Evolutionary conservation across 2,329 filamentous ascomycete genomes (phyloP).

Genomic region (Fusarium liriodendri): DNA sequence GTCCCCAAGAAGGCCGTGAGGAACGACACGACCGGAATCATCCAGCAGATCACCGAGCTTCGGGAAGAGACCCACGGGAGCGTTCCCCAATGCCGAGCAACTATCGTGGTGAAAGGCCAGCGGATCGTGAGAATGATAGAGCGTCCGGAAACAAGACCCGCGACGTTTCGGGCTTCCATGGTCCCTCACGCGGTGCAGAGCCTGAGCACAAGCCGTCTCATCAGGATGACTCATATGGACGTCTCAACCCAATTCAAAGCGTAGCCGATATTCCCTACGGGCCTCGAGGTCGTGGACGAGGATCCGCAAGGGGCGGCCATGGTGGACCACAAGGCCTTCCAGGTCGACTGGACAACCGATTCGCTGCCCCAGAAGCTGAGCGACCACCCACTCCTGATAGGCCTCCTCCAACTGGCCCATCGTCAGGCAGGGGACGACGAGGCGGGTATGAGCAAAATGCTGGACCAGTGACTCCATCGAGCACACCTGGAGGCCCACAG

Average conservation of each 20-base stretch:
- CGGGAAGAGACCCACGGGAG: conserved; percentile 47
- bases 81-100: conserved; percentile 45
- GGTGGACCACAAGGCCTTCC: conserved; percentile 51
- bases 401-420: conserved; percentile 64
- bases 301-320: conserved; percentile 52
- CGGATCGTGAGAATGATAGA: conserved; percentile 54
- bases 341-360: conserved; percentile 56
- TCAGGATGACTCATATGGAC: conserved; percentile 72
- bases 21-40: conserved; percentile 60
- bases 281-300: conserved; percentile 63
- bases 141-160: conserved; percentile 52
- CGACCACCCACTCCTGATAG: conserved; percentile 61
- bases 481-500: conserved; percentile 45
- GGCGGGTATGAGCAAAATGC: conserved; percentile 54
- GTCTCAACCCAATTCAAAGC: conserved; percentile 65
- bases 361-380: conserved; percentile 53
- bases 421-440: conserved; percentile 60
- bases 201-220: conserved; percentile 63
- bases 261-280: conserved; percentile 65
- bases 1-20: conserved; percentile 55
- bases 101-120: conserved; percentile 49
- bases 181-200: conserved; percentile 55
- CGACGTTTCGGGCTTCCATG: conserved; percentile 54
- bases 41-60: conserved; percentile 47
- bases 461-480: conserved; percentile 46